Percentiles rank a stretch among this genome's conserved stretches.
phyloP scores from a whole-genome alignment of 2,329 filamentous ascomycete species.

The Atkinsonella hypoxylon region DNA sequence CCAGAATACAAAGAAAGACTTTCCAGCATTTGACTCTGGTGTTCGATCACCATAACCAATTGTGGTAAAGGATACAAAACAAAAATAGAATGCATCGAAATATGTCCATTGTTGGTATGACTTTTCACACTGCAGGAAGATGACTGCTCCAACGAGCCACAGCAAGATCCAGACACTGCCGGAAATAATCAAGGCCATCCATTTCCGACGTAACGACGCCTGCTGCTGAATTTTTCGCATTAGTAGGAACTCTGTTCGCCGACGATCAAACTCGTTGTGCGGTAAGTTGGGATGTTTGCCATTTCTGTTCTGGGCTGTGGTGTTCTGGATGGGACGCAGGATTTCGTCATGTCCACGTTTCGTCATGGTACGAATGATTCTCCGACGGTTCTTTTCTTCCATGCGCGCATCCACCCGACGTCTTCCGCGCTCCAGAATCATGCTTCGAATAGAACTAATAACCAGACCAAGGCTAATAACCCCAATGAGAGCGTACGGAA shows the following conservation, averaged over 20 bases:
- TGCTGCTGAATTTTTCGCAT: constrained; percentile 70
- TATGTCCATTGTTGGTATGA: constrained; percentile 55
- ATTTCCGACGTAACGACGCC: constrained; percentile 55
- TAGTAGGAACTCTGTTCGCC: constrained; percentile 59
- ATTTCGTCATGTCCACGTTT: constrained; percentile 33
- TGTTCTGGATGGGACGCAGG: constrained; percentile 33
- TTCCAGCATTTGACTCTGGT: constrained; percentile 64
- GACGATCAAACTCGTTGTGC: constrained; percentile 41
- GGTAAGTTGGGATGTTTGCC: constrained; percentile 8
- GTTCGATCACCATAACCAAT: constrained; percentile 78
- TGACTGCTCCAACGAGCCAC: constrained; percentile 68
- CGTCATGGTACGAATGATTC: constrained; percentile 32
- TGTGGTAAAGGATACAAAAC: constrained; percentile 70
- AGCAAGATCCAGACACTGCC: constrained; percentile 56
- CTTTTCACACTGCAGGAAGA: constrained; percentile 49
- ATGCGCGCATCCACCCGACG: constrained; percentile 42
- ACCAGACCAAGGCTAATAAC: constrained; percentile 78
- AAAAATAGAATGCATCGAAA: constrained; percentile 75
- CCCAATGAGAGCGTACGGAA: constrained; percentile 74
- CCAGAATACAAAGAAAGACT: constrained; percentile 91
- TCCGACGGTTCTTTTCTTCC: constrained; percentile 45
- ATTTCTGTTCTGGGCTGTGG: constrained; percentile 7
- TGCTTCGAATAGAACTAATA: constrained; percentile 63
- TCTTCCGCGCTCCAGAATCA: constrained; percentile 47
- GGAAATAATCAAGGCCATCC: constrained; percentile 61